Percentiles rank a stretch among this genome's conserved stretches.
These are phyloP conservation scores for Colletotrichum sublineola DNA, from an alignment of 2,329 filamentous ascomycete genomes.

Conservation along the genomic window DNA sequence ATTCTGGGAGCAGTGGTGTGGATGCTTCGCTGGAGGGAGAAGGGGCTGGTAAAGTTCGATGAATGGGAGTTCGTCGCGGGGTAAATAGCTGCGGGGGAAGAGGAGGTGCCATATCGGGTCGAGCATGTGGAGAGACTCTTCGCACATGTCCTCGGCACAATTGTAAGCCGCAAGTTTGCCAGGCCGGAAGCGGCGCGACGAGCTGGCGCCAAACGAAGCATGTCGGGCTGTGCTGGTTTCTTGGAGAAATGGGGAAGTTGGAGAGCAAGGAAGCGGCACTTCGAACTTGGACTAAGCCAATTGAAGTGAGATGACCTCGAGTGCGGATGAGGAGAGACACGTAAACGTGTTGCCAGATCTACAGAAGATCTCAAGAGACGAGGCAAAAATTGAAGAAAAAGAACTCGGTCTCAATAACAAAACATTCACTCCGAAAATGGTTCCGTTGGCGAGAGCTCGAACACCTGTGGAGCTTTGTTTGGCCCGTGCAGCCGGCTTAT, in stretches of 20 bases:
- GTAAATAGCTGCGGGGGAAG: slow-evolving; percentile 40
- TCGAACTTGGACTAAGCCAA: slow-evolving; percentile 17
- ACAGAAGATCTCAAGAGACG: slow-evolving; percentile 7
- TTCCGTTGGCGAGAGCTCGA: background rate
- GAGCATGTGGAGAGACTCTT: slow-evolving; percentile 41
- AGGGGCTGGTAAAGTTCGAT: slow-evolving; percentile 31
- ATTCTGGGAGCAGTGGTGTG: slow-evolving; percentile 63
- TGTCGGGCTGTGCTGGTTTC: slow-evolving; percentile 23
- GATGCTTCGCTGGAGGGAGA: slow-evolving; percentile 46
- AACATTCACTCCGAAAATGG: background rate
- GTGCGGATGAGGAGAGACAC: background rate
- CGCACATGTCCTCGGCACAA: slow-evolving; percentile 41
- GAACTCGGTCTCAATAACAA: slow-evolving; percentile 18
- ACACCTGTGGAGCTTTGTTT: background rate
- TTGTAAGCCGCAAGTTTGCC: slow-evolving; percentile 39
- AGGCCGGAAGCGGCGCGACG: slow-evolving; percentile 41
- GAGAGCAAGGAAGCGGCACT: slow-evolving; percentile 17
- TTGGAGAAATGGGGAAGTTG: slow-evolving; percentile 22
- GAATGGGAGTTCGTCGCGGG: slow-evolving; percentile 36
- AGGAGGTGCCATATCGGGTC: slow-evolving; percentile 27
- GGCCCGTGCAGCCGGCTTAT: slow-evolving; percentile 13
- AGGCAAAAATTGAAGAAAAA: slow-evolving; percentile 13
- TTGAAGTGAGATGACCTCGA: slow-evolving; percentile 18
- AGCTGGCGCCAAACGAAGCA: slow-evolving; percentile 40
- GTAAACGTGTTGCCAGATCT: slow-evolving; percentile 6